phyloP scores from a whole-genome alignment of 805 yeast genomes.

The Kurtzmaniella fragi region DNA sequence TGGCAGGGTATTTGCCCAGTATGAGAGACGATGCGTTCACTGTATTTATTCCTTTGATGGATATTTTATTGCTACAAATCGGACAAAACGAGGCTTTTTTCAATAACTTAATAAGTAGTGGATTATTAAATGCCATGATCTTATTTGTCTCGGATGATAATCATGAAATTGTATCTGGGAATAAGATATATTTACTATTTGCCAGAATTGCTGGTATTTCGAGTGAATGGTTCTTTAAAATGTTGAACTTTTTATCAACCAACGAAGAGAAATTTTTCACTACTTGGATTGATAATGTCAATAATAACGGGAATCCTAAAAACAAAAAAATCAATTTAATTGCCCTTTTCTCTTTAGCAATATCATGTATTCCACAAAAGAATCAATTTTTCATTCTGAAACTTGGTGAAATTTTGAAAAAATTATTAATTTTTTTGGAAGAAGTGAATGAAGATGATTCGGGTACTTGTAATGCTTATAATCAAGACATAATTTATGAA shows the following conservation, averaged over 20 bases:
- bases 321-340: constrained; percentile 64
- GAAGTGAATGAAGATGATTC: constrained; percentile 58
- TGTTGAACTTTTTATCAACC: constrained; percentile 24
- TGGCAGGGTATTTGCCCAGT: constrained; percentile 49
- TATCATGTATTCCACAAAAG: constrained; percentile 24
- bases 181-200: constrained; percentile 32
- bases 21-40: constrained; percentile 70
- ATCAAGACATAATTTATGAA: constrained; percentile 31
- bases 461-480: constrained; percentile 30
- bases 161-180: constrained; percentile 35
- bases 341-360: constrained; percentile 52
- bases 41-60: constrained; percentile 50
- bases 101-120: constrained; percentile 35
- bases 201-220: constrained; percentile 32
- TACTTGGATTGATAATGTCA: constrained; percentile 37
- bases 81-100: constrained; percentile 20
- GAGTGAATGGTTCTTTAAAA: constrained; percentile 28
- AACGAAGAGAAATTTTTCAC: constrained; percentile 20
- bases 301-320: constrained; percentile 66
- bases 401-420: constrained; percentile 25
- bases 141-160: constrained; percentile 38
- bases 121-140: constrained; percentile 39
- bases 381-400: constrained; percentile 12
- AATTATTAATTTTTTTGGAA: constrained; percentile 52
- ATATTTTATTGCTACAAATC: constrained; percentile 39